Evolutionary conservation across 768 basidiomycete genomes (phyloP).

Genomic region (Leccinum incarnatum): DNA sequence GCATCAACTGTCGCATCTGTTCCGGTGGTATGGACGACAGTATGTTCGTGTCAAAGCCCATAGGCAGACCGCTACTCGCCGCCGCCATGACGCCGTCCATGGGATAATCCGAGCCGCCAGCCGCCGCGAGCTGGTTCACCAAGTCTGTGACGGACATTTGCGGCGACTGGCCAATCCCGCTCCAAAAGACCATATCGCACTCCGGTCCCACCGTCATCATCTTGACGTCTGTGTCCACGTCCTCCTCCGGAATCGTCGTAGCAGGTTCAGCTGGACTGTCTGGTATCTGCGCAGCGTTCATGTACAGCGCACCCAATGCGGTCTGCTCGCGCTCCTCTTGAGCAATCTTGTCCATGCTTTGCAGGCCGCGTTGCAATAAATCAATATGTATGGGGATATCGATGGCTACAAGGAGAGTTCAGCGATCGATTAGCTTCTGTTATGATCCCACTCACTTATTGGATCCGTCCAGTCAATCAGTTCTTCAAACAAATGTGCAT

Average conservation of each 20-base stretch:
- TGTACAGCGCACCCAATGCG: slow-evolving; percentile 73
- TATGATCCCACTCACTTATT: slow-evolving; percentile 53
- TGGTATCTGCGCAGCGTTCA: slow-evolving; percentile 67
- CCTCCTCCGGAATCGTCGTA: slow-evolving; percentile 60
- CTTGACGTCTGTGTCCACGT: slow-evolving; percentile 59
- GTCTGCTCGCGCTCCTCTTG: slow-evolving; percentile 82
- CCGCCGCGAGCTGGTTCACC: slow-evolving; percentile 59
- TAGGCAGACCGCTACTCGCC: slow-evolving; percentile 26
- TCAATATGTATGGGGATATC: slow-evolving; percentile 62
- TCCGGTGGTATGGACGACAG: slow-evolving; percentile 49
- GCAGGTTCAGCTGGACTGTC: slow-evolving; percentile 74
- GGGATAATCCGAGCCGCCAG: slow-evolving; percentile 40
- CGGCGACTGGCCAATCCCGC: slow-evolving; percentile 31
- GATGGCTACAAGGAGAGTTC: slow-evolving; percentile 42
- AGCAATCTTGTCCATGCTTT: slow-evolving; percentile 63
- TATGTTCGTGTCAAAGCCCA: slow-evolving; percentile 43
- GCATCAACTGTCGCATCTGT: slow-evolving; percentile 62
- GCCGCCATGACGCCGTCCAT: slow-evolving; percentile 34
- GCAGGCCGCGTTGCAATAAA: slow-evolving; percentile 52
- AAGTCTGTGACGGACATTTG: slow-evolving; percentile 63
- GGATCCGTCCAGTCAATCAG: slow-evolving; percentile 85
- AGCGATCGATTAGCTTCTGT: slow-evolving; percentile 20
- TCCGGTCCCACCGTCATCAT: slow-evolving; percentile 71
- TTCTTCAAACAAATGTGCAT: slow-evolving; percentile 82
- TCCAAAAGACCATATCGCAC: slow-evolving; percentile 66